Evolutionary conservation across 805 yeast species (phyloP).

Genomic region (Aciculoconidium aculeatum): DNA sequence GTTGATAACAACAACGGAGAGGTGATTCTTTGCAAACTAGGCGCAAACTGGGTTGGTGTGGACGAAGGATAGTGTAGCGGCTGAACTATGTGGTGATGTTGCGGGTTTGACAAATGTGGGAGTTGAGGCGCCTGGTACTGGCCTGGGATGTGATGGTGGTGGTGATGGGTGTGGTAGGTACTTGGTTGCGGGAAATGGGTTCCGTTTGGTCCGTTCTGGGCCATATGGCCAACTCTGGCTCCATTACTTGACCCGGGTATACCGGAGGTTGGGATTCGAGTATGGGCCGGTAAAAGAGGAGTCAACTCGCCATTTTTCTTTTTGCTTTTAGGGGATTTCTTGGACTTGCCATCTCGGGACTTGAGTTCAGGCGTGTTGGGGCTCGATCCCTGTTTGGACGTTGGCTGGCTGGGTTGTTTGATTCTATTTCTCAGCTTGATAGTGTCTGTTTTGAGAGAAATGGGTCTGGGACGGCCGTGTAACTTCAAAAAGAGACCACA

Average conservation of each 20-base stretch:
- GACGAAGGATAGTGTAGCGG: constrained; percentile 62
- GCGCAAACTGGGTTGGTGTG: constrained; percentile 67
- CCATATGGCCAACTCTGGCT: not conserved
- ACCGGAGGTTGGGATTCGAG: constrained; percentile 1
- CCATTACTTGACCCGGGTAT: no score
- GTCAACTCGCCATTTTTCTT: constrained; percentile 15
- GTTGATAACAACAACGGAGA: constrained; percentile 59
- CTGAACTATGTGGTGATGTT: constrained; percentile 35
- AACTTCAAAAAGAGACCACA: constrained; percentile 85
- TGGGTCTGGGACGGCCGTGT: constrained; percentile 91
- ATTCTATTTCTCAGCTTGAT: constrained; percentile 87
- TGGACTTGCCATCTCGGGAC: constrained; percentile 37
- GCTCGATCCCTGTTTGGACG: constrained; percentile 29
- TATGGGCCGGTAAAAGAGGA: constrained; percentile 24
- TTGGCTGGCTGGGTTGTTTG: constrained; percentile 36
- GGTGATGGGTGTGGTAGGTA: constrained; percentile 8
- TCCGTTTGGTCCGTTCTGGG: constrained; percentile 2
- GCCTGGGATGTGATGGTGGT: constrained; percentile 7
- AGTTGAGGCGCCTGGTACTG: constrained; percentile 6
- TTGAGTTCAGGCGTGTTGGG: constrained; percentile 55
- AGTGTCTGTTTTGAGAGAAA: constrained; percentile 84
- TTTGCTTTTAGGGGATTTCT: constrained; percentile 19
- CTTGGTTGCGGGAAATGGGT: constrained; percentile 8
- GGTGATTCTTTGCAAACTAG: constrained; percentile 56
- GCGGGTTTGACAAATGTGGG: constrained; percentile 8